phyloP scores from a whole-genome alignment of 495 filamentous ascomycete genomes.

The Trichoderma reesei region DNA sequence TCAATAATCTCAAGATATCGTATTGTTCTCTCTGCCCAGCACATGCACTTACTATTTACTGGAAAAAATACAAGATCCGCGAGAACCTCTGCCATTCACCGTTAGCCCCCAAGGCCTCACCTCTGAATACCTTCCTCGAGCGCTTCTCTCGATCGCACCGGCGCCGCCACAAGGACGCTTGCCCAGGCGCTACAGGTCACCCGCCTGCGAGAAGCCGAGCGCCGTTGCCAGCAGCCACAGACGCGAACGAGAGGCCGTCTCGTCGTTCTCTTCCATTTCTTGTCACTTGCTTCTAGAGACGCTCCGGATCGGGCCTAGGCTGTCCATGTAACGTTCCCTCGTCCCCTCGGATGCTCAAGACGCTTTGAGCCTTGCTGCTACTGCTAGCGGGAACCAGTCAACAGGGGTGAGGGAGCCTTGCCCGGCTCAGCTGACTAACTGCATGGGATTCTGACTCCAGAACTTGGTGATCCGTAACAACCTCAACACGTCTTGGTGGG shows the following conservation, averaged over 20 bases:
- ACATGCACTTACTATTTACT: too few species aligned
- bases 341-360: background rate
- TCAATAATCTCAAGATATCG: too few species aligned
- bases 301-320: background rate
- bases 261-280: background rate
- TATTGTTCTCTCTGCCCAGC: too few species aligned
- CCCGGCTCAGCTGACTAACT: background rate
- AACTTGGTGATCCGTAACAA: background rate
- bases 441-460: too few species aligned
- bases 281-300: background rate
- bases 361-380: background rate
- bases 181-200: background rate
- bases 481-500: background rate
- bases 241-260: background rate
- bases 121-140: background rate
- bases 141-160: background rate
- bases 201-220: conserved; percentile 3
- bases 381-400: too few species aligned
- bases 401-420: background rate
- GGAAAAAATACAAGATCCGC: too few species aligned
- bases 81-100: too few species aligned
- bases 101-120: background rate
- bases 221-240: background rate
- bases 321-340: conserved; percentile 6
- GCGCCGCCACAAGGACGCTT: background rate